Base-by-base conservation (phyloP, 2,329 filamentous ascomycete genomes). In the Acrodontium crateriforme region DNA sequence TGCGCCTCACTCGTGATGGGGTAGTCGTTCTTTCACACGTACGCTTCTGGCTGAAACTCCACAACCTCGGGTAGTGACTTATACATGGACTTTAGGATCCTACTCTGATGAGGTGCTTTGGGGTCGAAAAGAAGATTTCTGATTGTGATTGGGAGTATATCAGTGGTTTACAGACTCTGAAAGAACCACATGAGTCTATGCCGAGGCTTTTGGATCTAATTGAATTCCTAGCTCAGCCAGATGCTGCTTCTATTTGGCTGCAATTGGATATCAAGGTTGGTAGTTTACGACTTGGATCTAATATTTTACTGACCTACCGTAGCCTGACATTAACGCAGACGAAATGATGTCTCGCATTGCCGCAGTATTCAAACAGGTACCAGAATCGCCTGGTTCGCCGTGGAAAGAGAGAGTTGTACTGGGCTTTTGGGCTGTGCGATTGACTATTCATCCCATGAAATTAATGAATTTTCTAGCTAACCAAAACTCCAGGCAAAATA, bases 1-100 rank as follows among this genome's bases (percentile, higher is more conserved):
- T 92, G 6, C 84, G 87, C 49, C 56, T 93, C 16, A 74, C 80
- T 9, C 71, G 65, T 35, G 85, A 93, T 45, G 75, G 75, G 6
- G 73, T 89, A 0, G 77, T 89, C 1, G 80, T 93, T 8, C 58
- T 93, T 5, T 36, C 34, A 5, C 42, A 46, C 72, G 84, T n/a
- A n/a, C n/a, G n/a, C n/a, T n/a, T n/a, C n/a, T n/a, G n/a, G n/a
- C n/a, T n/a, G n/a, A n/a, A n/a, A n/a, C n/a, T n/a, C n/a, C n/a
- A n/a, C n/a, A n/a, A n/a, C n/a, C n/a, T n/a, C n/a, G n/a, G n/a
- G n/a, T n/a, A n/a, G n/a, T n/a, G n/a, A n/a, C n/a, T n/a, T n/a
- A n/a, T n/a, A n/a, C n/a, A n/a, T n/a, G n/a, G n/a, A n/a, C n/a
- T n/a, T n/a, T n/a, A n/a, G n/a, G n/a, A 20, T 20, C 8, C 8